Evolutionary conservation across 805 yeast species (phyloP), one percentile per base, ranked within the genome.

Genomic region (Teunomyces cretensis): DNA sequence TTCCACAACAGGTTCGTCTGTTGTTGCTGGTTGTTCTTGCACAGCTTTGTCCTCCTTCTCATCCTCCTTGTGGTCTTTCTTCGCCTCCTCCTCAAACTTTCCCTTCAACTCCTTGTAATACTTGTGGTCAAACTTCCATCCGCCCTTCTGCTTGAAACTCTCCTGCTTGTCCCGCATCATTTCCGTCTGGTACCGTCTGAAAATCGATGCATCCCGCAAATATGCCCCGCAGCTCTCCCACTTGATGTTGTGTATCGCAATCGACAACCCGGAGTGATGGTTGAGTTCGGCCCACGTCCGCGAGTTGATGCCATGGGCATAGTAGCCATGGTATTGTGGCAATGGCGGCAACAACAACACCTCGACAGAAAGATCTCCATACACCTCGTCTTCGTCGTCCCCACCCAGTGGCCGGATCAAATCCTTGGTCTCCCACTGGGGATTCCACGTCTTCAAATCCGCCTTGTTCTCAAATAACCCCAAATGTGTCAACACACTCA

Each of bases 221-320:
- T 64, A 64, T 22, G 59, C 53, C 4, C 64, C 65, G 11, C 38
- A 35, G 27, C 38, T 35, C 50, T 65, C 77, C 81, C 81, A 79
- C 52, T 71, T 69, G 36, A 82, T 81, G 41, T 67, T 70, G 51
- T 77, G 79, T 2, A 94, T 69, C 4, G 84, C 82, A 45, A 76
- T 72, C 32, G 96, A 85, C 37, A 83, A 75, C 1, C 99, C 99
- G 58, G 86, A 88, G 60, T 92, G 99, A 6, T 65, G 65, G 9
- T 72, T 49, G 17, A 36, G 39, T 6, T 49, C 46, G 15, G 54
- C 36, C 97, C 98, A 92, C 3, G 79, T 64, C 41, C 97, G 75
- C 1, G 96, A 81, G 56, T 81, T 80, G 48, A 91, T 67, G 5
- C 86, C 91, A 62, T 86, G 74, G 39, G 86, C 75, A 57, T 64